Percentiles rank a stretch among this genome's conserved stretches.
Evolutionary conservation across 2,329 filamentous ascomycete species (phyloP).

Genomic region (Trichoderma afroharzianum): DNA sequence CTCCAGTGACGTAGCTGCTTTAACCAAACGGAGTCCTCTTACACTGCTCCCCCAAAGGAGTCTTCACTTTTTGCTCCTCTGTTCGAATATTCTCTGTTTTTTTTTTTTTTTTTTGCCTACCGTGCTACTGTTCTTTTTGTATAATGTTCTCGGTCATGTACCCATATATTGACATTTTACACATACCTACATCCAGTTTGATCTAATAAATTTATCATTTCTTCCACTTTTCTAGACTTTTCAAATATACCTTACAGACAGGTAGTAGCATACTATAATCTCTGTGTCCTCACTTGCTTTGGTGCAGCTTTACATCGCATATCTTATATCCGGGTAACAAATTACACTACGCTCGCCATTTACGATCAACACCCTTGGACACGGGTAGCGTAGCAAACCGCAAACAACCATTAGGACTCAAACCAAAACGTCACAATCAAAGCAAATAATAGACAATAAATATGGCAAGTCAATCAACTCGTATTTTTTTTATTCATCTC

Average conservation of each 20-base stretch:
- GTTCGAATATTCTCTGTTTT: background rate
- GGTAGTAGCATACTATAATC: background rate
- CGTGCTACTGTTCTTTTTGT: background rate
- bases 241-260: background rate
- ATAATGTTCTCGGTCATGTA: background rate
- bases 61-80: slow-evolving; percentile 7
- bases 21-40: background rate
- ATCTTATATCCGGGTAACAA: background rate
- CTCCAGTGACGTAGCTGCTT: slow-evolving; percentile 12
- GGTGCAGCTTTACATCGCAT: background rate
- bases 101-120: background rate
- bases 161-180: background rate
- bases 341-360: background rate
- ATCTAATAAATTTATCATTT: background rate
- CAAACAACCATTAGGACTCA: background rate
- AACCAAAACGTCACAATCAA: background rate
- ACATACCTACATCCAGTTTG: background rate
- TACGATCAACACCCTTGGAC: background rate
- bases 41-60: background rate
- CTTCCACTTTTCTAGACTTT: background rate
- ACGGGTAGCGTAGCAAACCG: background rate
- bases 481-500: background rate
- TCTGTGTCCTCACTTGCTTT: background rate
- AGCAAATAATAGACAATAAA: background rate
- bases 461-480: background rate